phyloP scores from a whole-genome alignment of 2,329 filamentous ascomycete species.

The Diaporthe helianthi region DNA sequence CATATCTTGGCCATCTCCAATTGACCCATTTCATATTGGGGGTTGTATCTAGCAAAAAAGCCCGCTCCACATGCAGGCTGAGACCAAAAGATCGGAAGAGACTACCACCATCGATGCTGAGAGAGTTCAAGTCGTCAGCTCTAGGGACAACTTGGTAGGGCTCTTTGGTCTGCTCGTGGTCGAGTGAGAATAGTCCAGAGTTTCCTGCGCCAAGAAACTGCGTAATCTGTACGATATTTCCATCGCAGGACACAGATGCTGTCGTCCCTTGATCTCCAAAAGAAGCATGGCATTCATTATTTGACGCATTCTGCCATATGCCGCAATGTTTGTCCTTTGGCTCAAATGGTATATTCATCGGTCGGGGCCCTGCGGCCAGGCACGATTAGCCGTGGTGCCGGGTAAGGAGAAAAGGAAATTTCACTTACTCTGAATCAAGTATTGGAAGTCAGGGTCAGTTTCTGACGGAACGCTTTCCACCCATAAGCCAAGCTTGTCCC shows the following conservation, averaged over 20 bases:
- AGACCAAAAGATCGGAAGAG: background rate
- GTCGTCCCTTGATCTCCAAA: slow-evolving; percentile 8
- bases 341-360: background rate
- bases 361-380: no score
- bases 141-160: background rate
- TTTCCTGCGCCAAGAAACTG: background rate
- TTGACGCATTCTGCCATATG: background rate
- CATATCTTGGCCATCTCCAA: slow-evolving; percentile 28
- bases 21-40: slow-evolving; percentile 17
- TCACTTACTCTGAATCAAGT: background rate
- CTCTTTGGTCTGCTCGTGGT: background rate
- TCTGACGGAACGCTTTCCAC: background rate
- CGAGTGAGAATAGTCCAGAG: slow-evolving; percentile 5
- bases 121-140: background rate
- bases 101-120: background rate
- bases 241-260: background rate
- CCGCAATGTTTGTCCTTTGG: slow-evolving; percentile 11
- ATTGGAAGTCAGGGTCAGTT: background rate
- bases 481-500: background rate
- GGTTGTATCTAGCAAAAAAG: background rate
- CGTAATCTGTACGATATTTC: slow-evolving; percentile 5
- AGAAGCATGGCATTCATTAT: slow-evolving; percentile 1
- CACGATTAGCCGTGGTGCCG: no score
- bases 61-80: background rate
- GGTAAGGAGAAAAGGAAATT: no score